A percentile compares a stretch with the other conserved stretches of the same genome.
Conservation (phyloP, 2,329 filamentous ascomycete genomes). For the Delphinella strobiligena region DNA sequence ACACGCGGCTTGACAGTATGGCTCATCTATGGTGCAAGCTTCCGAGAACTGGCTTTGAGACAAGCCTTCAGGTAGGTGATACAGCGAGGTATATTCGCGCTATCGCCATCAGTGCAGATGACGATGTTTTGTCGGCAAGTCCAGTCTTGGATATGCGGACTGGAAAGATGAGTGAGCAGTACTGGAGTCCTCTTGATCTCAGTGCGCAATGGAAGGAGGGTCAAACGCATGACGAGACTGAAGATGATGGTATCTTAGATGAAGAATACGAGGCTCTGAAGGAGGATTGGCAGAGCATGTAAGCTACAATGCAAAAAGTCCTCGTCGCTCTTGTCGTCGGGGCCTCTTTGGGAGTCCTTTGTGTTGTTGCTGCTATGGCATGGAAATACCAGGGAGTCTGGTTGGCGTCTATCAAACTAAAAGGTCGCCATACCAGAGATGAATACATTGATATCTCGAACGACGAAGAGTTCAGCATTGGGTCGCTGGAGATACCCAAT, state of each 20-base stretch:
- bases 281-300: conserved; percentile 1
- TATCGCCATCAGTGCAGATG: background rate
- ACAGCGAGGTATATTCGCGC: conserved; percentile 2
- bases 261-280: background rate
- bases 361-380: background rate
- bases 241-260: background rate
- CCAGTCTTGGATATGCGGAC: conserved; percentile 1
- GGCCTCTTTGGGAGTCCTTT: background rate
- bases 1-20: background rate
- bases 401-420: background rate
- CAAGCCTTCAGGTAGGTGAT: background rate
- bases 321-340: background rate
- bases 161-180: background rate
- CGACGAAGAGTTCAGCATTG: too few relatives aligned
- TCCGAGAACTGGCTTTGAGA: conserved; percentile 3
- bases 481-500: too few relatives aligned
- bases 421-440: too few relatives aligned
- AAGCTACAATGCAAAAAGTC: background rate
- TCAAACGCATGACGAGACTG: background rate
- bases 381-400: background rate
- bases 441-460: too few relatives aligned
- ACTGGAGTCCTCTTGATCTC: background rate
- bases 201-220: background rate
- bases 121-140: background rate
- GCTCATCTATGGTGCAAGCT: conserved; percentile 1